Percentiles rank a stretch among this genome's conserved stretches.
Evolutionary conservation across 257 asterid genomes (phyloP).

Genomic region (Solanum sitiens): DNA sequence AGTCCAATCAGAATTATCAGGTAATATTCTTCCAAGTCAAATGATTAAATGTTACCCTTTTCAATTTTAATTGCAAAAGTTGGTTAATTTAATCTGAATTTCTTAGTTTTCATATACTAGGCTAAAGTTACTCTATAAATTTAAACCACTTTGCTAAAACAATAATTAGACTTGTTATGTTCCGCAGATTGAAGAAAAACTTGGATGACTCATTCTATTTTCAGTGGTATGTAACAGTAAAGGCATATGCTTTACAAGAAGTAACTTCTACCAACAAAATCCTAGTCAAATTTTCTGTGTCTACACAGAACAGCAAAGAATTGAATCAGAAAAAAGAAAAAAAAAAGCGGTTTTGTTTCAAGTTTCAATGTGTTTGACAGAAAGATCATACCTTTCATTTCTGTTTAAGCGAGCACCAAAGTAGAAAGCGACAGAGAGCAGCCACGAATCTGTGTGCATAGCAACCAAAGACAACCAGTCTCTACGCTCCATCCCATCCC

Average conservation of each 20-base stretch:
- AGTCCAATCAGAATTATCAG: background rate
- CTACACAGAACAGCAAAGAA: background rate
- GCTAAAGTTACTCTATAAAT: background rate
- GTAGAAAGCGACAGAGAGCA: slow-evolving; percentile 16
- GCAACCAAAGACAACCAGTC: slow-evolving; percentile 15
- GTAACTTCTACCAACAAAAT: background rate
- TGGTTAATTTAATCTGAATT: background rate
- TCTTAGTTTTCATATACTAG: background rate
- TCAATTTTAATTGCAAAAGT: background rate
- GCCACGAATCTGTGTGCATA: slow-evolving; percentile 16
- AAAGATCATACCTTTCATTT: slow-evolving; percentile 5
- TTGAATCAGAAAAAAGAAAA: background rate
- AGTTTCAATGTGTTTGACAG: background rate
- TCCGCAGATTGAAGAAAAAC: background rate
- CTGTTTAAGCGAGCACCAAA: slow-evolving; percentile 14
- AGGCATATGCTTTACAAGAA: background rate
- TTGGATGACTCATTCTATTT: background rate
- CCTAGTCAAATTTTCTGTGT: background rate
- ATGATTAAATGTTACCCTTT: background rate
- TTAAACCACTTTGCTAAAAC: background rate
- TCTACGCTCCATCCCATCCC: slow-evolving; percentile 11
- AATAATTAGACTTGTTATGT: background rate
- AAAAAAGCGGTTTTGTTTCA: background rate
- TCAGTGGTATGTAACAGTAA: background rate
- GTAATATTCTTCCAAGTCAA: background rate